Conservation (phyloP, 2,329 filamentous ascomycete species). For the Aspergillus alliaceus region DNA sequence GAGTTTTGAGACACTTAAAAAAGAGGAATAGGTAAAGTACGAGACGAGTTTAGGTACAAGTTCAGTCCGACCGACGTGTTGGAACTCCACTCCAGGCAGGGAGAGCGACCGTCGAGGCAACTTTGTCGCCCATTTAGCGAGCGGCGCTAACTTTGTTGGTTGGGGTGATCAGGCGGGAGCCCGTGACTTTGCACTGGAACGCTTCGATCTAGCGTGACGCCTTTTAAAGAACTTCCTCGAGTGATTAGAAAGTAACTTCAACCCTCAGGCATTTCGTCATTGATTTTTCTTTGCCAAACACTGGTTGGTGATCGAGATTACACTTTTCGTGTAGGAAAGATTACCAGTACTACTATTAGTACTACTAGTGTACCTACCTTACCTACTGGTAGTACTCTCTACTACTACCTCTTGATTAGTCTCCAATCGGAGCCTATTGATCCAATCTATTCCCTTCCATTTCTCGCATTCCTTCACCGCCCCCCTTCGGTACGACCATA, state of each 20-base stretch:
- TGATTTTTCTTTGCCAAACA: not conserved
- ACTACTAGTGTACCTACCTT: too few relatives aligned
- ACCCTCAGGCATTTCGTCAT: slow-evolving; percentile 18
- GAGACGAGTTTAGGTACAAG: not conserved
- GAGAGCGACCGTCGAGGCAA: not conserved
- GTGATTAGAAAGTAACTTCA: too few relatives aligned
- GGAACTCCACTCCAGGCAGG: not conserved
- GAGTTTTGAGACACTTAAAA: slow-evolving; percentile 16
- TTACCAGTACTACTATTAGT: too few relatives aligned
- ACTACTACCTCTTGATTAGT: not conserved
- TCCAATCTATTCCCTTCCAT: not conserved
- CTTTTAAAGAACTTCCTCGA: too few relatives aligned
- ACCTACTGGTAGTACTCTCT: too few relatives aligned
- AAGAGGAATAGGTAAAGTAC: slow-evolving; percentile 11
- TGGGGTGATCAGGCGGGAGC: not conserved
- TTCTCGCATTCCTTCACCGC: not conserved
- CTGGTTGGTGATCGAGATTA: not conserved
- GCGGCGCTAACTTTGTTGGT: not conserved
- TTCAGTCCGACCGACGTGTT: slow-evolving; percentile 1
- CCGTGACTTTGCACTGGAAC: not conserved
- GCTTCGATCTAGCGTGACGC: not conserved
- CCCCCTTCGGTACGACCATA: not conserved
- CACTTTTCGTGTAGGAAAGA: not conserved
- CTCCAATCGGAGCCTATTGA: not conserved
- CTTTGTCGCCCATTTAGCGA: slow-evolving; percentile 1